Evolutionary conservation across 208 protist genomes (phyloP), one percentile per base, ranked within the genome.

Genomic region (Trypanosoma theileri): DNA sequence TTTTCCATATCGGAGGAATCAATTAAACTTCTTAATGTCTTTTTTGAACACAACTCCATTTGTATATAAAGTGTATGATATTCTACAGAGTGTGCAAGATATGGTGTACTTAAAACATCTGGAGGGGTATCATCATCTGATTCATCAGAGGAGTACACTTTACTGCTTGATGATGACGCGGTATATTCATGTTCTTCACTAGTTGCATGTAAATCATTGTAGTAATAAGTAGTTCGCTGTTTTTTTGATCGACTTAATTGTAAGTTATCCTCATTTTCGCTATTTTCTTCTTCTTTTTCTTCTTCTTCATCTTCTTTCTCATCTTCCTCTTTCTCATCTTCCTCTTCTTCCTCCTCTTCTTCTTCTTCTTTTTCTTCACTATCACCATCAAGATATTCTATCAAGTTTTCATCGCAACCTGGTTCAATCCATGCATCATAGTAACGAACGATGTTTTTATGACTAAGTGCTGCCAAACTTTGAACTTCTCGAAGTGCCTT

Each of bases 371-470:
- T 55, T 24, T 61, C 63, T 44, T 76, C 71, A 26, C 71, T 56
- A 53, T 24, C 54, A 21, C 74, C 66, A 21, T 81, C 74, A 9
- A 89, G 65, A 74, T 86, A 93, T 14, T 73, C 57, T n/a, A 74
- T 65, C 21, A 95, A 63, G 10, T 91, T 85, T 46, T 92, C 85
- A 50, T 89, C 83, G 50, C 81, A 91, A n/a, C 89, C 90, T 61
- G 87, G 82, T 52, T 93, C 90, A 13, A 92, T 79, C 88, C 90
- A 96, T 21, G 87, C 90, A 73, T 96, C 86, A 64, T 93, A 96
- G 73, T 96, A 96, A 28, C 90, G 87, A 12, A 96, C 90, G 61
- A 96, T 87, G 65, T 92, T 86, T 56, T 82, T 85, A 71, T 96
- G 87, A 65, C 84, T 91, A 4, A 96, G 75, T 16, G 81, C 66